Percentiles rank a stretch among this genome's conserved stretches.
Conservation (phyloP, 2,329 filamentous ascomycete genomes). For the Kalaharituber pfeilii region DNA sequence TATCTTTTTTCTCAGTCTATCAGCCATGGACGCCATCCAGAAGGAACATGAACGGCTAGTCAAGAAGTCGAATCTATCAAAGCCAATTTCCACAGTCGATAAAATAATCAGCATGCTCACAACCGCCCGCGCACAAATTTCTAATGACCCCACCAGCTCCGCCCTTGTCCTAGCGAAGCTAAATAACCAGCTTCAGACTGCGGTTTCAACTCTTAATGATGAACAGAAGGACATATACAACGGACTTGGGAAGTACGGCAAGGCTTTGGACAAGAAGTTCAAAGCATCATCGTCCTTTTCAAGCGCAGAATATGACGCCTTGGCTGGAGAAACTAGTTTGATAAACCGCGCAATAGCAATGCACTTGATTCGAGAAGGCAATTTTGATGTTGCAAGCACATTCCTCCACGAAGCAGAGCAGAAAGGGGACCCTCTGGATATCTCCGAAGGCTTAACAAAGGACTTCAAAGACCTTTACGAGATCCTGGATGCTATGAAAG, state of each 20-base stretch:
- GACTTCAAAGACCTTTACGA: constrained; percentile 82
- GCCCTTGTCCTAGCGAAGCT: constrained; percentile 63
- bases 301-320: constrained; percentile 58
- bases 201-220: constrained; percentile 62
- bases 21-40: constrained; percentile 33
- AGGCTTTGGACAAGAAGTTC: constrained; percentile 64
- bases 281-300: constrained; percentile 30
- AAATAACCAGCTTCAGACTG: constrained; percentile 66
- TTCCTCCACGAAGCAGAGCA: constrained; percentile 57
- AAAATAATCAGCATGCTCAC: constrained; percentile 61
- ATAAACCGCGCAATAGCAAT: constrained; percentile 91
- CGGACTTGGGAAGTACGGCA: constrained; percentile 66
- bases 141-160: constrained; percentile 46
- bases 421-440: constrained; percentile 28
- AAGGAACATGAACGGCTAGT: constrained; percentile 58
- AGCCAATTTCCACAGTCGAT: constrained; percentile 64
- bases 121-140: constrained; percentile 55
- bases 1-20: no score
- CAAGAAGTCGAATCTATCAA: constrained; percentile 49
- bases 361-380: constrained; percentile 86
- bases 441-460: constrained; percentile 44
- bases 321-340: constrained; percentile 55
- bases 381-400: constrained; percentile 71
- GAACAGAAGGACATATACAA: constrained; percentile 70
- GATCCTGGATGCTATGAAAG: constrained; percentile 62